Conservation (phyloP, 805 yeast species). For the Wickerhamomyces queroliae region DNA sequence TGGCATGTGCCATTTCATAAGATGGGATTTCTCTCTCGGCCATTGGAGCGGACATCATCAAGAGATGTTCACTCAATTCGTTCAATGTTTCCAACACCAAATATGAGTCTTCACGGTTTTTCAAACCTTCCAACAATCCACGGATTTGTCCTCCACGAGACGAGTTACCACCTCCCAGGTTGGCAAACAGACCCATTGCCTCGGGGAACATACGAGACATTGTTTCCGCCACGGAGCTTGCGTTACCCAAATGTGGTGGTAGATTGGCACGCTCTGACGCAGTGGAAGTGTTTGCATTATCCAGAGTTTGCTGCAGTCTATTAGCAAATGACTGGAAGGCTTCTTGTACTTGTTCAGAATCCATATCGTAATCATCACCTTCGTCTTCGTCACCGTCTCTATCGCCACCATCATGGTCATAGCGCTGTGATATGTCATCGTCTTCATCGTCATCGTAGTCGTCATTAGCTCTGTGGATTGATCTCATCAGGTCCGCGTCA, state of each 20-base stretch:
- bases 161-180: constrained; percentile 12
- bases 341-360: constrained; percentile 19
- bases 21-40: constrained; percentile 65
- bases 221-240: constrained; percentile 15
- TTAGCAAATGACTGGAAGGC: constrained; percentile 22
- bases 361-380: constrained; percentile 14
- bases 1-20: constrained; percentile 42
- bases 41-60: constrained; percentile 62
- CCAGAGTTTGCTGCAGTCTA: constrained; percentile 13
- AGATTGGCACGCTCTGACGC: too few relatives aligned
- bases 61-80: constrained; percentile 55
- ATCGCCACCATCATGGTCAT: constrained; percentile 19
- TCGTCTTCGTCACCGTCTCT: constrained; percentile 21
- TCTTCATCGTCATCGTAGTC: constrained; percentile 19
- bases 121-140: constrained; percentile 16
- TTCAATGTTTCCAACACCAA: constrained; percentile 57
- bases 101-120: constrained; percentile 45
- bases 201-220: constrained; percentile 34
- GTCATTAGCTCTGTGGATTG: constrained; percentile 17
- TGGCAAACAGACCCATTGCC: constrained; percentile 28
- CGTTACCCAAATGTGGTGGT: too few relatives aligned
- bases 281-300: constrained; percentile 7
- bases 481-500: constrained; percentile 16
- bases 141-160: constrained; percentile 16
- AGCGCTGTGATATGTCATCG: constrained; percentile 15